Percentiles rank a stretch among this genome's conserved stretches.
Conservation (phyloP, 2,329 filamentous ascomycete species). For the Biscogniauxia marginata region DNA sequence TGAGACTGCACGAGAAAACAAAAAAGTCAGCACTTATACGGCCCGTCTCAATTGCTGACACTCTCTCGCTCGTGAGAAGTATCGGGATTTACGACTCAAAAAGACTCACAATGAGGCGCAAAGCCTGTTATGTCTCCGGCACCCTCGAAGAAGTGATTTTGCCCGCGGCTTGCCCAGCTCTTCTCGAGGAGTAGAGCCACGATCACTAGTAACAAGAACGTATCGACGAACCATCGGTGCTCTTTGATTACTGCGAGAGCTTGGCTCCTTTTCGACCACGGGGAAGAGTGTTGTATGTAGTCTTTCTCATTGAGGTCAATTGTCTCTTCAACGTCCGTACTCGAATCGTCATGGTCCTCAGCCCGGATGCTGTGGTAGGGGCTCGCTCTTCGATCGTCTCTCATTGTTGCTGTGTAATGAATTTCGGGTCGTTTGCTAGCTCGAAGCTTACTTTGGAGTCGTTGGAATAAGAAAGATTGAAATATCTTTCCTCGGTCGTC, state of each 20-base stretch:
- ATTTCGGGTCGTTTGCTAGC: too few species aligned
- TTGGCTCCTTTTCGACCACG: slow-evolving; percentile 9
- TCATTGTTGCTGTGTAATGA: slow-evolving; percentile 3
- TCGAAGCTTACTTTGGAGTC: too few species aligned
- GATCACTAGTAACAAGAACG: slow-evolving; percentile 35
- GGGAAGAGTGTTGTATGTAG: slow-evolving; percentile 21
- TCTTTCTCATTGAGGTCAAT: slow-evolving; percentile 30
- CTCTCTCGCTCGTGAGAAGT: too few species aligned
- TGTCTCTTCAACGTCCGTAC: slow-evolving; percentile 28
- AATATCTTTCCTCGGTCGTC: neutral
- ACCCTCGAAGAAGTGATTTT: slow-evolving; percentile 30
- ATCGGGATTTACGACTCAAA: too few species aligned
- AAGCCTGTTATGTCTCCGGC: slow-evolving; percentile 41
- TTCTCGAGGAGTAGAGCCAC: slow-evolving; percentile 36
- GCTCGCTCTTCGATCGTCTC: slow-evolving; percentile 2
- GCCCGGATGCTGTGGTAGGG: slow-evolving; percentile 16
- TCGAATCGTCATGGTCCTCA: slow-evolving; percentile 27
- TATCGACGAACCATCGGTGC: slow-evolving; percentile 35
- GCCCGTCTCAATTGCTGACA: too few species aligned
- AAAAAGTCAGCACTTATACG: neutral
- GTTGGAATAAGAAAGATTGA: too few species aligned
- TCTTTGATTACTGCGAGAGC: slow-evolving; percentile 20
- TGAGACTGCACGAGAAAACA: slow-evolving; percentile 29
- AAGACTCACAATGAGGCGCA: slow-evolving; percentile 35
- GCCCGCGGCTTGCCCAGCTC: slow-evolving; percentile 16